Base-by-base conservation (phyloP, 768 basidiomycete genomes). In the Mycena haematopus region DNA sequence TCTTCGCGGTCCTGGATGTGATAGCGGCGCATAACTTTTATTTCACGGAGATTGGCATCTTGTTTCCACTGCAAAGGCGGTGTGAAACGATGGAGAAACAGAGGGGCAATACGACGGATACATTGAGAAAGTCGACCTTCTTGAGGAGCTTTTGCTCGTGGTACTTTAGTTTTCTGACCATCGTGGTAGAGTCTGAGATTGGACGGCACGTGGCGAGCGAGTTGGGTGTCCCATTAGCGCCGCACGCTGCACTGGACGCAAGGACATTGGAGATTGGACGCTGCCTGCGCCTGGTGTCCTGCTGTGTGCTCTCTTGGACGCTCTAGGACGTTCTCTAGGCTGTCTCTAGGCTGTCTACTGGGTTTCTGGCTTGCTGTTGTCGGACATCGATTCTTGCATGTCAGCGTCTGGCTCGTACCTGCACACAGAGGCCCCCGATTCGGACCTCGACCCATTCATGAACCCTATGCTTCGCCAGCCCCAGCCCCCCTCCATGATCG, bases 91-190 rank as follows among this genome's bases (percentile, higher is more conserved):
- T 42, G 42, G 36, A 24, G 27, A 27, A 46, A 40, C 44, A 52
- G 24, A 15, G 25, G 11, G 29, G 79, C 21, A 14, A 49, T 6
- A 42, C 9, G 15, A 13, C 3, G 22, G 3, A 60, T 72, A 94
- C 95, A 72, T 91, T 93, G 63, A 98, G 84, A 75, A 99, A 97
- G 77, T 99, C 97, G 70, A 99, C 96, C 78, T 97, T 95, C 75
- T 93, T 95, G 74, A 96, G 85, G 35, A 97, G 84, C 71, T 91
- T 96, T 75, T 95, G 89, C 76, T 99, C 96, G 78, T 99, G 97
- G 74, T 93, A 86, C 80, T 96, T 98, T 75, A 99, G 85, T 78
- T 96, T 90, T 67, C 96, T 84, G 81, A 97, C 95, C 90, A 92
- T 91, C 47, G 67, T 60, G 57, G 65, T 21, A 44, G 67, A 52